Evolutionary conservation across 2,329 filamentous ascomycete genomes (phyloP).

Genomic region (Gremmenia infestans): DNA sequence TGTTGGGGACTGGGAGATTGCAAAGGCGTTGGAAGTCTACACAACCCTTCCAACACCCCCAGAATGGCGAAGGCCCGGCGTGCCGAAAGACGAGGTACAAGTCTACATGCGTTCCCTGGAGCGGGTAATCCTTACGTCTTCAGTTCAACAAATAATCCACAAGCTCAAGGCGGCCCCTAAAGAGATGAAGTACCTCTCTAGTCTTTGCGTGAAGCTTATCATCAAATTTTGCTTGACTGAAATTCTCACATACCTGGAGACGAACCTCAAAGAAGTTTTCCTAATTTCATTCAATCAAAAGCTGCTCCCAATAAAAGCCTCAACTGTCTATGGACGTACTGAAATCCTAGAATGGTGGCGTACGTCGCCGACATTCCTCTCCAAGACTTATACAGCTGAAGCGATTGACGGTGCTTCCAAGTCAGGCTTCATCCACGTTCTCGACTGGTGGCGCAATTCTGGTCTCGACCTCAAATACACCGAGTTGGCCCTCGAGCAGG

Average conservation of each 20-base stretch:
- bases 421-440: slow-evolving; percentile 75
- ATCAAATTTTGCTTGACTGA: slow-evolving; percentile 85
- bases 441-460: slow-evolving; percentile 88
- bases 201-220: slow-evolving; percentile 78
- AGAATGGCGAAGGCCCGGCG: slow-evolving; percentile 65
- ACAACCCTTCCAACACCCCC: slow-evolving; percentile 69
- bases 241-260: slow-evolving; percentile 68
- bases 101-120: slow-evolving; percentile 76
- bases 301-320: slow-evolving; percentile 82
- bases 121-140: slow-evolving; percentile 74
- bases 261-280: slow-evolving; percentile 68
- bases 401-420: slow-evolving; percentile 84
- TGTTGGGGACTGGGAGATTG: slow-evolving; percentile 85
- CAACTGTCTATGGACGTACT: slow-evolving; percentile 75
- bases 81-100: slow-evolving; percentile 59
- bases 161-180: slow-evolving; percentile 68
- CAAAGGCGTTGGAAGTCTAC: slow-evolving; percentile 74
- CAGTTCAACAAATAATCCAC: slow-evolving; percentile 65
- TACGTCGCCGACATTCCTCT: slow-evolving; percentile 73
- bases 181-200: slow-evolving; percentile 66
- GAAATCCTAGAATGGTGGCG: slow-evolving; percentile 91
- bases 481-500: slow-evolving; percentile 81
- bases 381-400: slow-evolving; percentile 72
- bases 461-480: slow-evolving; percentile 79
- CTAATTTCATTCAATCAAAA: slow-evolving; percentile 79